A percentile compares a stretch with the other conserved stretches of the same genome.
Conservation (phyloP, 371 early-diverging fungal species). For the Cokeromyces recurvatus region DNA sequence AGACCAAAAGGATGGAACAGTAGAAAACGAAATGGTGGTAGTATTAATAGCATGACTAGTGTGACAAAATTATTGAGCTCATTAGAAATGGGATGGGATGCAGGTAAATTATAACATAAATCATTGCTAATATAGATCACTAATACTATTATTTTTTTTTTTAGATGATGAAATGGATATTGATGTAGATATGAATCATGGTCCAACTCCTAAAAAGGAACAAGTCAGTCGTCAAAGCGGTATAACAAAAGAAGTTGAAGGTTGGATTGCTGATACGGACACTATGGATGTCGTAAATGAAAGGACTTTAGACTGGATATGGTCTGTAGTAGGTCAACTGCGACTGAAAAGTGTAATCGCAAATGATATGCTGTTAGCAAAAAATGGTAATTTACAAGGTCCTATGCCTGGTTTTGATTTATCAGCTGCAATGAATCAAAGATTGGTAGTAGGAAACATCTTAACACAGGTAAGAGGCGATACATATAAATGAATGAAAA, state of each 20-base stretch:
- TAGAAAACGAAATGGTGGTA: slow-evolving; percentile 20
- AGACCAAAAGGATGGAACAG: slow-evolving; percentile 32
- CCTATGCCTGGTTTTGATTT: slow-evolving; percentile 25
- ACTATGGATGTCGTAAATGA: slow-evolving; percentile 24
- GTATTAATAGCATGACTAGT: slow-evolving; percentile 25
- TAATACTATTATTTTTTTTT: too few species aligned
- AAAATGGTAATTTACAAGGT: slow-evolving; percentile 30
- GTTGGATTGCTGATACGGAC: not conserved
- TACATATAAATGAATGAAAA: too few species aligned
- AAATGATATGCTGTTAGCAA: slow-evolving; percentile 31
- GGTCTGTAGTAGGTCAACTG: slow-evolving; percentile 38
- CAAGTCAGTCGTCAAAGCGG: slow-evolving; percentile 2
- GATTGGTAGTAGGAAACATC: slow-evolving; percentile 30
- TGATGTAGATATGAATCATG: slow-evolving; percentile 31
- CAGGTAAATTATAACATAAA: too few species aligned
- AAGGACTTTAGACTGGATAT: slow-evolving; percentile 40
- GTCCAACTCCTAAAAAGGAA: not conserved
- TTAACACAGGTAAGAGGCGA: slow-evolving; percentile 21
- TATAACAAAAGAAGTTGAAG: slow-evolving; percentile 5
- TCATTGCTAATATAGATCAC: too few species aligned
- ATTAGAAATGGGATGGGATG: slow-evolving; percentile 36
- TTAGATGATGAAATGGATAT: slow-evolving; percentile 36
- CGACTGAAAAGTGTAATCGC: slow-evolving; percentile 32
- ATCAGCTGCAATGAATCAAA: slow-evolving; percentile 30
- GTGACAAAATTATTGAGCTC: slow-evolving; percentile 17